A percentile compares a stretch with the other conserved stretches of the same genome.
Evolutionary conservation across 495 filamentous ascomycete species (phyloP).

Genomic region (Hypoxylon trugodes): DNA sequence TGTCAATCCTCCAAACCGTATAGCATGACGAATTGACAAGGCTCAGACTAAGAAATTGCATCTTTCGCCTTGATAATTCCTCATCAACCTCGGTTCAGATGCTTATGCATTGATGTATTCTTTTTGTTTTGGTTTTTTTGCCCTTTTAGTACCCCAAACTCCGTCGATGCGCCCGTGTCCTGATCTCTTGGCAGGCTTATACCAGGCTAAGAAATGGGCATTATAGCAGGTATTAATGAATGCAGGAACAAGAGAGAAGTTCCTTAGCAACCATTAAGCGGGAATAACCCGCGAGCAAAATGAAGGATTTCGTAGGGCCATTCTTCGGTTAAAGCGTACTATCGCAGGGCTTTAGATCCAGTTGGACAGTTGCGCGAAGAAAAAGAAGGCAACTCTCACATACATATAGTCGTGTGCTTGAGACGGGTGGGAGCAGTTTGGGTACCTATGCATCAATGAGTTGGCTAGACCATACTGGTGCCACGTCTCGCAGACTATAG

Average conservation of each 20-base stretch:
- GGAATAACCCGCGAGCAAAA: background rate
- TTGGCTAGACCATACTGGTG: slow-evolving; percentile 32
- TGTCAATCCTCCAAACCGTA: slow-evolving; percentile 16
- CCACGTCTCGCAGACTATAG: slow-evolving; percentile 23
- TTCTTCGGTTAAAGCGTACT: slow-evolving; percentile 27
- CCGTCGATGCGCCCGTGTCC: slow-evolving; percentile 18
- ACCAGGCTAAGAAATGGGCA: slow-evolving; percentile 8
- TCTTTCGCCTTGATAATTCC: slow-evolving; percentile 6
- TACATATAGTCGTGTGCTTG: slow-evolving; percentile 38
- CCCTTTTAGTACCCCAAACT: slow-evolving; percentile 19
- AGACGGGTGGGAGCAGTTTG: slow-evolving; percentile 33
- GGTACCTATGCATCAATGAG: slow-evolving; percentile 39
- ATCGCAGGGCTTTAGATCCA: slow-evolving; percentile 21
- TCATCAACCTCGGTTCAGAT: slow-evolving; percentile 12
- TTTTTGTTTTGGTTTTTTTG: background rate
- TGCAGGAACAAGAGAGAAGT: slow-evolving; percentile 22
- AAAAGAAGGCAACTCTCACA: slow-evolving; percentile 36
- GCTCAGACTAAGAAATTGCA: slow-evolving; percentile 5
- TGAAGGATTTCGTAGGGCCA: slow-evolving; percentile 6
- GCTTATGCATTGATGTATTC: slow-evolving; percentile 1
- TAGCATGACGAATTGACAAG: slow-evolving; percentile 11
- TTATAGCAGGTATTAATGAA: too few species aligned
- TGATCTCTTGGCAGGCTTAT: slow-evolving; percentile 9
- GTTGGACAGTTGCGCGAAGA: slow-evolving; percentile 18
- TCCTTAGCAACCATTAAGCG: slow-evolving; percentile 13